A percentile compares a stretch with the other conserved stretches of the same genome.
phyloP scores from a whole-genome alignment of 805 yeast genomes.

The Cyberlindnera samutprakarnensis region DNA sequence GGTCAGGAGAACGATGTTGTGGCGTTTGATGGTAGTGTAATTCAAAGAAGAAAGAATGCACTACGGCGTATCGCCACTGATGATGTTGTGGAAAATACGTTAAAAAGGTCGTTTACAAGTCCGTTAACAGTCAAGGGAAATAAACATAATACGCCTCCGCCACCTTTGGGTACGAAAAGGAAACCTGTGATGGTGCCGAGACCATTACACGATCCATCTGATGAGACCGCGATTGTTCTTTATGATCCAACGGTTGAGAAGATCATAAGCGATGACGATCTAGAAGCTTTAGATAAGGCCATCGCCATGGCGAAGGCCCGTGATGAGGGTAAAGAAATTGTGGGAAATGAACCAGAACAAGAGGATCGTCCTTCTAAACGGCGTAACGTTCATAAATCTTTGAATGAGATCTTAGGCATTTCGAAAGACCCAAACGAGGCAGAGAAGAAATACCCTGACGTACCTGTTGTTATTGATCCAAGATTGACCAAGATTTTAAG shows the following conservation, averaged over 20 bases:
- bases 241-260: slow-evolving; percentile 90
- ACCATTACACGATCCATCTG: slow-evolving; percentile 92
- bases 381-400: slow-evolving; percentile 49
- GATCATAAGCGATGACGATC: slow-evolving; percentile 20
- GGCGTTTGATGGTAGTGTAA: slow-evolving; percentile 25
- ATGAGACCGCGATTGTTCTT: slow-evolving; percentile 87
- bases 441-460: slow-evolving; percentile 59
- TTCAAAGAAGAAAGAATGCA: slow-evolving; percentile 45
- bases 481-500: slow-evolving; percentile 72
- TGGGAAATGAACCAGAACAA: slow-evolving; percentile 15
- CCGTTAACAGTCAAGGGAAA: slow-evolving; percentile 42
- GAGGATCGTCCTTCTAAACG: slow-evolving; percentile 19
- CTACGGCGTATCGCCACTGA: slow-evolving; percentile 42
- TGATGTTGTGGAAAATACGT: slow-evolving; percentile 31
- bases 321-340: slow-evolving; percentile 21
- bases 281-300: slow-evolving; percentile 26
- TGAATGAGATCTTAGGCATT: slow-evolving; percentile 78
- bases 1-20: slow-evolving; percentile 30
- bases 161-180: slow-evolving; percentile 78
- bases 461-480: slow-evolving; percentile 96
- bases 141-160: slow-evolving; percentile 43
- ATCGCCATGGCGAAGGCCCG: slow-evolving; percentile 21
- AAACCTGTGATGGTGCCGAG: slow-evolving; percentile 69
- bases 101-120: slow-evolving; percentile 46
- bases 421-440: slow-evolving; percentile 42